Percentiles rank a stretch among this genome's conserved stretches.
These are phyloP conservation scores for Albizia julibrissin DNA, from an alignment of 306 rosid species.

Conservation along the genomic window DNA sequence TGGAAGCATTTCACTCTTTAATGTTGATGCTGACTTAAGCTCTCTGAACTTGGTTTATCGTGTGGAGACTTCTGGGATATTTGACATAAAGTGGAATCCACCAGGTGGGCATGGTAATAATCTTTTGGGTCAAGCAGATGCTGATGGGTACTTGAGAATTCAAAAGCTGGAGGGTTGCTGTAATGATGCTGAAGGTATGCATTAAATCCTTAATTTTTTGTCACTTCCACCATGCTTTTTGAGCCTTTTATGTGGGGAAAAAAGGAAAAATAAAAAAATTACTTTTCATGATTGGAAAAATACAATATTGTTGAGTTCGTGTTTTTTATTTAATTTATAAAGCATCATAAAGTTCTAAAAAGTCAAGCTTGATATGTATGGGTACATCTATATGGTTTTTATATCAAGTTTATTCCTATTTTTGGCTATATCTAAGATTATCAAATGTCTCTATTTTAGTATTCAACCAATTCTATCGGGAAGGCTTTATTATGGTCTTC, in stretches of 20 bases:
- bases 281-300: not conserved
- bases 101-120: slow-evolving; percentile 45
- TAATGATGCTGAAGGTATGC: slow-evolving; percentile 58
- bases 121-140: slow-evolving; percentile 77
- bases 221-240: not conserved
- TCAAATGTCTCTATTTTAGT: not conserved
- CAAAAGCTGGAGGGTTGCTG: slow-evolving; percentile 44
- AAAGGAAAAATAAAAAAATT: not conserved
- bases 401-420: slow-evolving; percentile 10
- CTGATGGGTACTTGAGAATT: slow-evolving; percentile 80
- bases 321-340: not conserved
- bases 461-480: not conserved
- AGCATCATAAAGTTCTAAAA: not conserved
- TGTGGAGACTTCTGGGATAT: slow-evolving; percentile 63
- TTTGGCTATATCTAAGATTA: slow-evolving; percentile 16
- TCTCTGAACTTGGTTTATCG: slow-evolving; percentile 51
- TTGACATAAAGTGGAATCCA: slow-evolving; percentile 87
- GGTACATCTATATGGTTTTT: slow-evolving; percentile 5
- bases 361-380: slow-evolving; percentile 3
- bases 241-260: not conserved
- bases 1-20: slow-evolving; percentile 80
- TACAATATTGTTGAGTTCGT: not conserved
- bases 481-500: not conserved
- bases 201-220: slow-evolving; percentile 1
- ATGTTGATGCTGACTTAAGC: slow-evolving; percentile 41